Evolutionary conservation across 2,329 filamentous ascomycete species (phyloP).

Genomic region (Coniella lustricola): DNA sequence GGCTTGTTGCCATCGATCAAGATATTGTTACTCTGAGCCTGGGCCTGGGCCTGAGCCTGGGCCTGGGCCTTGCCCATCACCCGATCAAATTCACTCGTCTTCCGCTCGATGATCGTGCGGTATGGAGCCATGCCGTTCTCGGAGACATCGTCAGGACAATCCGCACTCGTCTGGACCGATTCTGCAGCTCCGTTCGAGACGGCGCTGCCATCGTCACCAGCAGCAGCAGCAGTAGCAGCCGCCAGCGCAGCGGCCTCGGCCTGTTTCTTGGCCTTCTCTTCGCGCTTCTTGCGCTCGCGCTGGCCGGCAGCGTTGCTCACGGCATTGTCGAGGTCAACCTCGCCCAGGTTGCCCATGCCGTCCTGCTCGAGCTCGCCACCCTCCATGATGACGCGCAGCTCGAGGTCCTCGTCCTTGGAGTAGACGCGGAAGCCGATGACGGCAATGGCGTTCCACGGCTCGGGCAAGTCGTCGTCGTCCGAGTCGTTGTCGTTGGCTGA

Average conservation of each 20-base stretch:
- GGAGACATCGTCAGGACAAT: background rate
- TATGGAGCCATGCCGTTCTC: constrained; percentile 19
- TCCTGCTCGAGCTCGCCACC: constrained; percentile 46
- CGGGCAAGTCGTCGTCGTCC: constrained; percentile 47
- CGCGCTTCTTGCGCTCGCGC: constrained; percentile 23
- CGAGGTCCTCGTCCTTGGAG: constrained; percentile 45
- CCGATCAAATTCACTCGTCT: constrained; percentile 13
- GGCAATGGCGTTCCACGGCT: constrained; percentile 57
- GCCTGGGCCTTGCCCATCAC: constrained; percentile 2
- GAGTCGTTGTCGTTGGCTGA: constrained; percentile 37
- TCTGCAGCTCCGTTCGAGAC: background rate
- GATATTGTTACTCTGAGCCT: background rate
- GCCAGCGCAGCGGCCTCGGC: background rate
- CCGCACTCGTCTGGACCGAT: background rate
- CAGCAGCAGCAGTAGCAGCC: background rate
- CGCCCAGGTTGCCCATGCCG: constrained; percentile 51
- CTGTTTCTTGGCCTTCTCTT: background rate
- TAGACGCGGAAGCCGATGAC: constrained; percentile 57
- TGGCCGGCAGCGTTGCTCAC: constrained; percentile 48
- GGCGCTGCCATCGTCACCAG: background rate
- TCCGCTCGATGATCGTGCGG: constrained; percentile 18
- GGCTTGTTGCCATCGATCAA: background rate
- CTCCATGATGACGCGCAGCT: constrained; percentile 50
- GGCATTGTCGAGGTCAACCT: constrained; percentile 49
- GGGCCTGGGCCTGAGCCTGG: background rate